Evolutionary conservation across 1,284 basidiomycete species (phyloP).

Genomic region (Veloboletus limbatus): DNA sequence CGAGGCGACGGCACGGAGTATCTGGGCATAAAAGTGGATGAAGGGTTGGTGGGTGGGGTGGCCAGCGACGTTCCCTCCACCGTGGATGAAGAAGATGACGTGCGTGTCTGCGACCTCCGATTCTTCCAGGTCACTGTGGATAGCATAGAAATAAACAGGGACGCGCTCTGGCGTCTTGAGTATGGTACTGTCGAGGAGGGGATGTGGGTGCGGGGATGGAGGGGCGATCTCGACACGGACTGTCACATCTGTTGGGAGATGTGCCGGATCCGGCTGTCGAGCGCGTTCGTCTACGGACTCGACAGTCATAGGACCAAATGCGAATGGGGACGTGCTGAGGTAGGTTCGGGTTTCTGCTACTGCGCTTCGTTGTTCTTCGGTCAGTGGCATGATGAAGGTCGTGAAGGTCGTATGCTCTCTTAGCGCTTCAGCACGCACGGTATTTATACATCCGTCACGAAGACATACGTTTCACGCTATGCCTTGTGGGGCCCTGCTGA

Average conservation of each 20-base stretch:
- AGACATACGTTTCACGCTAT: too few species aligned
- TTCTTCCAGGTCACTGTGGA: not conserved
- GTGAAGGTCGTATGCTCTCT: too few species aligned
- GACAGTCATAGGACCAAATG: not conserved
- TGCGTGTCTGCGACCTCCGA: not conserved
- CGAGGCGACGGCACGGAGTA: constrained; percentile 6
- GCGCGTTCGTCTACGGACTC: constrained; percentile 10
- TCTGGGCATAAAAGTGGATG: constrained; percentile 2
- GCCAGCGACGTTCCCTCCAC: constrained; percentile 13
- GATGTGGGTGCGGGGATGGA: not conserved
- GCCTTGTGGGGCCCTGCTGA: too few species aligned
- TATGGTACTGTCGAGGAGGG: constrained; percentile 3
- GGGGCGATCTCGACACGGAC: constrained; percentile 11
- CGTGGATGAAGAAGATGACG: constrained; percentile 18
- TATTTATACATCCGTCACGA: too few species aligned
- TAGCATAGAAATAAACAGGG: constrained; percentile 17
- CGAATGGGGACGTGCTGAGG: not conserved
- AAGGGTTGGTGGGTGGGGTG: constrained; percentile 7
- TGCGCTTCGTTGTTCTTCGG: constrained; percentile 8
- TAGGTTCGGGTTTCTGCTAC: not conserved
- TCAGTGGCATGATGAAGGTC: constrained; percentile 10
- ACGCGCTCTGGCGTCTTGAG: constrained; percentile 13
- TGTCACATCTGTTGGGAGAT: constrained; percentile 10
- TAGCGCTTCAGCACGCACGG: too few species aligned
- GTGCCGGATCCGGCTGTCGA: not conserved